phyloP scores from a whole-genome alignment of 495 filamentous ascomycete species.

The Schizothecium vesticola region DNA sequence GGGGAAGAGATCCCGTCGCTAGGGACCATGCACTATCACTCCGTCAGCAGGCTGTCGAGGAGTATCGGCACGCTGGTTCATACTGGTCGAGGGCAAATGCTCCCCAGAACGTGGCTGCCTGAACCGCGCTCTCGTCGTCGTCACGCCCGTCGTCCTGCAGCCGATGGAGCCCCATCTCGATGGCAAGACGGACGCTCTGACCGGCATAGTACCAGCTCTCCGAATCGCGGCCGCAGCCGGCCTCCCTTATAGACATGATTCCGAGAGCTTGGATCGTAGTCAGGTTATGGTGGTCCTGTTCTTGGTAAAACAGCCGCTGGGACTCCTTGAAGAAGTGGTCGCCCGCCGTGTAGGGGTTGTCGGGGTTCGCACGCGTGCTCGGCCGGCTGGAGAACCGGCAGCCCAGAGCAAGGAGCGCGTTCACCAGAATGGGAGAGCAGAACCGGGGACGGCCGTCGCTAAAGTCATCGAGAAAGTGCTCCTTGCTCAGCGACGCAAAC shows the following conservation, averaged over 20 bases:
- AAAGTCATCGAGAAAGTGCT: slow-evolving; percentile 67
- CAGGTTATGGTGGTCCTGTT: slow-evolving; percentile 53
- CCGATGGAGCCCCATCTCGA: slow-evolving; percentile 61
- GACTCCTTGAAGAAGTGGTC: slow-evolving; percentile 69
- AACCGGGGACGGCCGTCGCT: slow-evolving; percentile 49
- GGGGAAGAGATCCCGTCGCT: slow-evolving; percentile 56
- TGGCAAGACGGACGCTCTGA: slow-evolving; percentile 57
- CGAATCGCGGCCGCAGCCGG: slow-evolving; percentile 58
- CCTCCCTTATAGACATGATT: slow-evolving; percentile 66
- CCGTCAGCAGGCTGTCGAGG: slow-evolving; percentile 20
- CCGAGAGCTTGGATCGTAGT: slow-evolving; percentile 76
- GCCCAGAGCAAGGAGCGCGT: slow-evolving; percentile 65
- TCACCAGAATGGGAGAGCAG: slow-evolving; percentile 70
- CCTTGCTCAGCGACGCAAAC: slow-evolving; percentile 64
- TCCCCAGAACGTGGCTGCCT: slow-evolving; percentile 67
- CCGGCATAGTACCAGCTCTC: slow-evolving; percentile 63
- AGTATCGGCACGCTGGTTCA: slow-evolving; percentile 14
- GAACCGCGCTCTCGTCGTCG: slow-evolving; percentile 54
- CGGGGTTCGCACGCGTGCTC: slow-evolving; percentile 54
- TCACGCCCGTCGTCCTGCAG: slow-evolving; percentile 37
- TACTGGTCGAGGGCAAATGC: slow-evolving; percentile 67
- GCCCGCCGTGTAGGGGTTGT: slow-evolving; percentile 59
- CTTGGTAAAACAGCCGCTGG: slow-evolving; percentile 51
- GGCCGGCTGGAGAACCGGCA: slow-evolving; percentile 68
- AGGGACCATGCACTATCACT: slow-evolving; percentile 55